phyloP scores from a whole-genome alignment of 2,329 filamentous ascomycete genomes.

The Botryotinia convoluta region DNA sequence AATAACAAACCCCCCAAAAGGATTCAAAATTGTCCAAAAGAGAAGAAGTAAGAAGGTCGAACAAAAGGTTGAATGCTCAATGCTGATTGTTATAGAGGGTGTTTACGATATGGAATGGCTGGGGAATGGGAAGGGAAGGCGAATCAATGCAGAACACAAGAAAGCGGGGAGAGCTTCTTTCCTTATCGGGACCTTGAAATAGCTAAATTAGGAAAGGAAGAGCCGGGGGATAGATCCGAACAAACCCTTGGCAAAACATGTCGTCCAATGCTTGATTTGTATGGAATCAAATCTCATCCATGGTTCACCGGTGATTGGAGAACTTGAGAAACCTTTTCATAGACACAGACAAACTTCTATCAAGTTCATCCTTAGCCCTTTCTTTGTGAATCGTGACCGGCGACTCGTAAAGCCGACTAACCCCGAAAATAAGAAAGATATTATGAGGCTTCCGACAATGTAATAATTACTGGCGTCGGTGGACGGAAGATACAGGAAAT shows the following conservation, averaged over 20 bases:
- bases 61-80: neutral
- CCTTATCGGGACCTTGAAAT: slow-evolving; percentile 21
- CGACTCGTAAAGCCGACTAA: neutral
- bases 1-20: neutral
- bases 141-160: neutral
- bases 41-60: neutral
- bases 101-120: slow-evolving; percentile 10
- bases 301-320: neutral
- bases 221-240: neutral
- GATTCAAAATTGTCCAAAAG: neutral
- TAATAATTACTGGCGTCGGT: neutral
- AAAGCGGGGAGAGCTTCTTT: slow-evolving; percentile 30
- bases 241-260: slow-evolving; percentile 1
- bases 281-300: neutral
- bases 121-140: neutral
- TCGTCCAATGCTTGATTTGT: neutral
- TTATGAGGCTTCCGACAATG: no score
- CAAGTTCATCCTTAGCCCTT: neutral
- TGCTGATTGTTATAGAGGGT: slow-evolving; percentile 2
- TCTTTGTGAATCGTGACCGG: neutral
- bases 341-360: neutral
- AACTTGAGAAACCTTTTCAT: neutral
- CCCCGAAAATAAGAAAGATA: neutral
- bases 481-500: neutral
- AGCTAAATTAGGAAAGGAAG: neutral